A percentile compares a stretch with the other conserved stretches of the same genome.
These are phyloP conservation scores for Collariella sp. DNA, from an alignment of 495 filamentous ascomycete genomes.

Conservation along the genomic window DNA sequence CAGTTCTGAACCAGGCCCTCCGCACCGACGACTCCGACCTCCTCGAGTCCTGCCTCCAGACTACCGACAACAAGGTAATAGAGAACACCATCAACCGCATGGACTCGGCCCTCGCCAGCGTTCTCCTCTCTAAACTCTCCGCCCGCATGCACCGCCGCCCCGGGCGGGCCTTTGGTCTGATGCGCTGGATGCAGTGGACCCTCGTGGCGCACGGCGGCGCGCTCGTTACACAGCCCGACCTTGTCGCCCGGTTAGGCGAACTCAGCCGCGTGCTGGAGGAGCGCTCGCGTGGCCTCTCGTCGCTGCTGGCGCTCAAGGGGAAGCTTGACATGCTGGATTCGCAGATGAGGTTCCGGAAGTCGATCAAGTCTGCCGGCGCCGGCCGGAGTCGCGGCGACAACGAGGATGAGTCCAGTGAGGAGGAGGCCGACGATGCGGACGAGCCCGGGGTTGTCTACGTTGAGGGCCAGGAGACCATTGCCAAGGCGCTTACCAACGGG, in stretches of 20 bases:
- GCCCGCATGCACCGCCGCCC: constrained; percentile 80
- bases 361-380: constrained; percentile 37
- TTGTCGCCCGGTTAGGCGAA: constrained; percentile 65
- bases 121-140: constrained; percentile 71
- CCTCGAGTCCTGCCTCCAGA: constrained; percentile 85
- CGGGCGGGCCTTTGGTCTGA: constrained; percentile 81
- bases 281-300: constrained; percentile 71
- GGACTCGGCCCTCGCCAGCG: constrained; percentile 70
- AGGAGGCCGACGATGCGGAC: constrained; percentile 49
- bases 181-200: constrained; percentile 94
- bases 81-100: constrained; percentile 82
- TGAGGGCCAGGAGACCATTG: constrained; percentile 60
- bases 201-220: constrained; percentile 92
- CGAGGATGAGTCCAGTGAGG: constrained; percentile 75
- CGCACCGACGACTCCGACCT: constrained; percentile 80
- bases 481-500: constrained; percentile 32
- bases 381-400: constrained; percentile 36
- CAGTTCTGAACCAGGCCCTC: constrained; percentile 85
- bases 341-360: constrained; percentile 70
- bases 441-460: constrained; percentile 68
- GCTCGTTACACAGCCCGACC: constrained; percentile 68
- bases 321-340: constrained; percentile 85
- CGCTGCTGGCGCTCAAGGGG: constrained; percentile 79
- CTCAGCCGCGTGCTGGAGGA: constrained; percentile 79
- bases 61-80: constrained; percentile 62